These are phyloP conservation scores for Chenopodium suecicum DNA, from an alignment of 148 eudicot species.

Conservation along the genomic window DNA sequence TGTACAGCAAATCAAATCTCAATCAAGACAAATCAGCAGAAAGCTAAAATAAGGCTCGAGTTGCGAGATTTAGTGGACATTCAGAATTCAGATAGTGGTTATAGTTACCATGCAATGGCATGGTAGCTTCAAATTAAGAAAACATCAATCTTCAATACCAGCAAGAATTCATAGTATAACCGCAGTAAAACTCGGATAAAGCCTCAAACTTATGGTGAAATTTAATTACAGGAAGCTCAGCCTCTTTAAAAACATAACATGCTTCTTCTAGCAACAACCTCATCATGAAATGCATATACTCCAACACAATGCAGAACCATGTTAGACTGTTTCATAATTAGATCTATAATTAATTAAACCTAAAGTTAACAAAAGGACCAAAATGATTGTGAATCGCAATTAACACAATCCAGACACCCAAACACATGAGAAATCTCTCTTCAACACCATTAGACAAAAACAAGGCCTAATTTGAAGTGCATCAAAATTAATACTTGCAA, in stretches of 20 bases:
- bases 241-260: neutral
- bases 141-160: neutral
- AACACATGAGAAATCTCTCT: neutral
- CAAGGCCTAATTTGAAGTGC: neutral
- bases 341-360: neutral
- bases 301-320: neutral
- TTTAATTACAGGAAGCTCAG: too few species aligned
- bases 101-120: constrained; percentile 3
- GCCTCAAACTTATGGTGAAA: neutral
- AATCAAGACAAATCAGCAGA: neutral
- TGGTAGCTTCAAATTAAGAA: constrained; percentile 7
- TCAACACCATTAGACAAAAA: neutral
- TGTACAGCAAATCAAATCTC: too few species aligned
- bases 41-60: neutral
- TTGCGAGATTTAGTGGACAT: neutral
- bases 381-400: neutral
- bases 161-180: neutral
- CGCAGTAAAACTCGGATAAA: neutral
- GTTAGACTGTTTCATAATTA: neutral
- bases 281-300: neutral
- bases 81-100: neutral
- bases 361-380: neutral
- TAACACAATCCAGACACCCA: constrained; percentile 10
- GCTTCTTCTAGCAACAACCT: neutral
- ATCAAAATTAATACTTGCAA: constrained; percentile 1